Evolutionary conservation across 2,329 filamentous ascomycete genomes (phyloP).

Genomic region (Monosporascus sp.): DNA sequence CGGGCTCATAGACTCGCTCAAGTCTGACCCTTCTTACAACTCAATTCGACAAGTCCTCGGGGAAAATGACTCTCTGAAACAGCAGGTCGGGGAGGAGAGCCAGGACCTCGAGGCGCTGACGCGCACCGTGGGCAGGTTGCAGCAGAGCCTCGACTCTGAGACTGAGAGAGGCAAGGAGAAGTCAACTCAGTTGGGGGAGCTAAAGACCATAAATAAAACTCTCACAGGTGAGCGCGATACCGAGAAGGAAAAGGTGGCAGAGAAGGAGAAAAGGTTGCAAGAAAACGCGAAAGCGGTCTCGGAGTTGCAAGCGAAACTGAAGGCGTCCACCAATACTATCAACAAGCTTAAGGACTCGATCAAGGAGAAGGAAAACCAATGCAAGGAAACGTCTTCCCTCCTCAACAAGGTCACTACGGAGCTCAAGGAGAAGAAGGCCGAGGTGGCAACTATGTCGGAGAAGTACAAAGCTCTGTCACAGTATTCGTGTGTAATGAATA

Average conservation of each 20-base stretch:
- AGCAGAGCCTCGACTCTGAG: background rate
- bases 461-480: background rate
- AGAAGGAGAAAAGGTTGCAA: background rate
- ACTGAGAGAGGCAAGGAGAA: background rate
- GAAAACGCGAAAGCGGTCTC: background rate
- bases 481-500: background rate
- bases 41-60: background rate
- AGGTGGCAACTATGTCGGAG: background rate
- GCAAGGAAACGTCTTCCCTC: background rate
- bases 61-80: background rate
- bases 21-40: background rate
- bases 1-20: background rate
- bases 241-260: background rate
- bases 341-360: background rate
- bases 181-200: background rate
- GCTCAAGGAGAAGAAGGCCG: background rate
- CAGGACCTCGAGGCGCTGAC: background rate
- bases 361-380: background rate
- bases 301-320: background rate
- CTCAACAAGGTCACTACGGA: background rate
- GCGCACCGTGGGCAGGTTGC: background rate
- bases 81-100: background rate
- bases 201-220: background rate
- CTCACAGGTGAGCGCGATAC: background rate
- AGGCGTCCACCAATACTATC: background rate